A percentile compares a stretch with the other conserved stretches of the same genome.
phyloP scores from a whole-genome alignment of 2,329 filamentous ascomycete species.

The Intubia oerlemansii region DNA sequence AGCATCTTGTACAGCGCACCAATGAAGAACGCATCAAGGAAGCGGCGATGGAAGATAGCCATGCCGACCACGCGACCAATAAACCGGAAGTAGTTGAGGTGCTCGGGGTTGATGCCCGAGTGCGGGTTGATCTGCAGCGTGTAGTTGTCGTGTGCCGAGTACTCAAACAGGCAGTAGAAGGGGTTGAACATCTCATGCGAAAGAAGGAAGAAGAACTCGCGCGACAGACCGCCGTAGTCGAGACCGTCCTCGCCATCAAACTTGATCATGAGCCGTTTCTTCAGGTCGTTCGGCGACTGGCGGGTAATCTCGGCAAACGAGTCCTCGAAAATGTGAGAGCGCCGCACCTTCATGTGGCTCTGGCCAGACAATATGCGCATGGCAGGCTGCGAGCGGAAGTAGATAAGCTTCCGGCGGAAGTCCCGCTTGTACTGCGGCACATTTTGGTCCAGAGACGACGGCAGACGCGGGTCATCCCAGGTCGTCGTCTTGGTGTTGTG shows the following conservation, averaged over 20 bases:
- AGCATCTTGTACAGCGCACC: slow-evolving; percentile 99
- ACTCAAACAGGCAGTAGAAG: slow-evolving; percentile 98
- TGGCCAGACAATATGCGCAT: slow-evolving; percentile 89
- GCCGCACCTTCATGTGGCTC: slow-evolving; percentile 92
- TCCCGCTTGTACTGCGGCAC: slow-evolving; percentile 99
- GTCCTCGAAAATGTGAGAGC: slow-evolving; percentile 96
- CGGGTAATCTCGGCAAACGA: slow-evolving; percentile 97
- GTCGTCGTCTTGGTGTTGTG: slow-evolving; percentile 99
- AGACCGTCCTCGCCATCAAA: slow-evolving; percentile 96
- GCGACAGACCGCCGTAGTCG: slow-evolving; percentile 90
- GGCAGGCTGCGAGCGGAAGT: slow-evolving; percentile 95
- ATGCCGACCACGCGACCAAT: slow-evolving; percentile 92
- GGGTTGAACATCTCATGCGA: slow-evolving; percentile 99
- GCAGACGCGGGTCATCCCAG: slow-evolving; percentile 91
- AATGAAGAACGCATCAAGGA: slow-evolving; percentile 97
- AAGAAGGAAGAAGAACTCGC: slow-evolving; percentile 98
- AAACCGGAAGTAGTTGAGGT: slow-evolving; percentile 99
- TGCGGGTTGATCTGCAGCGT: slow-evolving; percentile 99
- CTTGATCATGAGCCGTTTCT: slow-evolving; percentile 99
- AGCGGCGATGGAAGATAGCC: slow-evolving; percentile 93
- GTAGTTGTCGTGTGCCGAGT: slow-evolving; percentile 99
- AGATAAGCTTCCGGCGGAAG: slow-evolving; percentile 93
- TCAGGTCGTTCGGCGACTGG: slow-evolving; percentile 83
- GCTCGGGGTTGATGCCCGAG: slow-evolving; percentile 96
- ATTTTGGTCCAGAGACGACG: slow-evolving; percentile 91